Evolutionary conservation across 208 protist genomes (phyloP).

Genomic region (Acanthamoeba pearcei): DNA sequence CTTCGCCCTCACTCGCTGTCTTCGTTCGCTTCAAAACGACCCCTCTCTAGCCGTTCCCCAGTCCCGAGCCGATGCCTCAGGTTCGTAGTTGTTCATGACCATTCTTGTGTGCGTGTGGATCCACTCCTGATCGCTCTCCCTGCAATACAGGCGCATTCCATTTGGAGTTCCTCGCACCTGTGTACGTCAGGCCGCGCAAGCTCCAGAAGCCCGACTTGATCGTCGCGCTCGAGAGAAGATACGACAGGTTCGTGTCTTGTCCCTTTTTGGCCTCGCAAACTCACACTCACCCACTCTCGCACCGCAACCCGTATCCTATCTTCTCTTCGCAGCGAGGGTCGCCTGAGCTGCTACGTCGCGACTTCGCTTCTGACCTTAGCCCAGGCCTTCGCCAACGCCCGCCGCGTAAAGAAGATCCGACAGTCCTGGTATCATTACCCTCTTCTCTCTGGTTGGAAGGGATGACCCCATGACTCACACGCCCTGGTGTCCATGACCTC

Average conservation of each 20-base stretch:
- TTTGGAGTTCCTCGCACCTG: constrained; percentile 9
- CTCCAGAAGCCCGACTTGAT: neutral
- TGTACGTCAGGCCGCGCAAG: neutral
- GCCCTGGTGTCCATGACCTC: too few relatives aligned
- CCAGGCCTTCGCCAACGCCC: constrained; percentile 24
- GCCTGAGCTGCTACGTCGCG: constrained; percentile 48
- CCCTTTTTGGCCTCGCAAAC: neutral
- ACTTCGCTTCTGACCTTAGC: neutral
- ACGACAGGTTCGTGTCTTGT: neutral
- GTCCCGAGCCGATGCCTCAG: neutral
- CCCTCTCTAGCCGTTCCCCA: constrained; percentile 32
- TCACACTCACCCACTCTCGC: neutral
- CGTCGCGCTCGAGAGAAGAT: constrained; percentile 23
- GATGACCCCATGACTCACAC: too few relatives aligned
- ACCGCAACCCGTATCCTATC: neutral
- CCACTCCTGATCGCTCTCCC: neutral
- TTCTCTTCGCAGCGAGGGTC: constrained; percentile 32
- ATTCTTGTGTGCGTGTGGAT: neutral
- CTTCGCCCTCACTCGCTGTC: neutral
- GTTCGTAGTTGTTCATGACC: neutral
- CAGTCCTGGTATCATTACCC: constrained; percentile 20
- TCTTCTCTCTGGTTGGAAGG: neutral
- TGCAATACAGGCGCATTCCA: neutral
- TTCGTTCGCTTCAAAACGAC: constrained; percentile 18
- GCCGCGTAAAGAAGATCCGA: constrained; percentile 61